Conservation (phyloP, 202 grass and related monocot genomes). For the Tripidium arundinaceum region DNA sequence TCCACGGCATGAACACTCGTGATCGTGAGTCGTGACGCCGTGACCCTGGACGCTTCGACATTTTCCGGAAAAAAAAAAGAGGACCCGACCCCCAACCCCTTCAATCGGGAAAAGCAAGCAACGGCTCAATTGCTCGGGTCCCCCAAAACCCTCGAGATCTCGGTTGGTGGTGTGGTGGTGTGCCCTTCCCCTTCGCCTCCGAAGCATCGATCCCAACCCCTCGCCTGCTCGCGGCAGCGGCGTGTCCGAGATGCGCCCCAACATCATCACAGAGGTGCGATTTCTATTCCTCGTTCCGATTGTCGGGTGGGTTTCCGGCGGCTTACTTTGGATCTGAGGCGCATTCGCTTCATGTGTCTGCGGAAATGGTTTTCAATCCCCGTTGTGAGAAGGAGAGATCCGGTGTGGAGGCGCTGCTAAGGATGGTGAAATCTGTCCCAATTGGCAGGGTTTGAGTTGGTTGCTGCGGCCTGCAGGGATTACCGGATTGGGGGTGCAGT, state of each 20-base stretch:
- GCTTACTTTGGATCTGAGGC: constrained; percentile 20
- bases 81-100: neutral
- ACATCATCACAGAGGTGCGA: constrained; percentile 89
- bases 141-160: constrained; percentile 38
- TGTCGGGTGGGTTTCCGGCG: neutral
- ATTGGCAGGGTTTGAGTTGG: neutral
- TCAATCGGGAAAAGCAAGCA: constrained; percentile 26
- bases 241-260: constrained; percentile 69
- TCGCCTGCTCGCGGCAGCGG: neutral
- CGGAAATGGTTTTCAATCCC: neutral
- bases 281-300: constrained; percentile 7
- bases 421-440: neutral
- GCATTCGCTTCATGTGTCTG: constrained; percentile 14
- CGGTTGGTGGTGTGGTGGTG: neutral
- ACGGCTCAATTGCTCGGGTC: constrained; percentile 32
- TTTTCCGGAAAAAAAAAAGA: neutral
- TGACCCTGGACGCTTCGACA: neutral
- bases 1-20: neutral
- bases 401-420: neutral
- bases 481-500: neutral
- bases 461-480: neutral
- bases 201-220: constrained; percentile 20
- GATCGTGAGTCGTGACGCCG: neutral
- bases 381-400: neutral
- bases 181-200: neutral